phyloP scores from a whole-genome alignment of 306 rosid genomes.

The Delonix regia region DNA sequence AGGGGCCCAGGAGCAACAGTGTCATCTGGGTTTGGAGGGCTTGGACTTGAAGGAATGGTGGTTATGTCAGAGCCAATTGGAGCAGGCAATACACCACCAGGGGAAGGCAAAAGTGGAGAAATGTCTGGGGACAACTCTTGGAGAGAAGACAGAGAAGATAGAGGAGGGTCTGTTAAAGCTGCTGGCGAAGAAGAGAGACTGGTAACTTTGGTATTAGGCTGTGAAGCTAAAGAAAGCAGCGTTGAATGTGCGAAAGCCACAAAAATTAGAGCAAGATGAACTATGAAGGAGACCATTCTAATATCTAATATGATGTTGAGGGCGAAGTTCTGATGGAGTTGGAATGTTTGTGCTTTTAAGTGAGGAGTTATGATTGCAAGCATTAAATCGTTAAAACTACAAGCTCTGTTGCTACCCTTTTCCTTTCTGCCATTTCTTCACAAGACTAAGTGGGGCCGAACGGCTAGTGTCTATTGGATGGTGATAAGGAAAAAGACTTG shows the following conservation, averaged over 20 bases:
- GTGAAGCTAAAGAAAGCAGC: conserved; percentile 45
- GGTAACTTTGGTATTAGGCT: conserved; percentile 43
- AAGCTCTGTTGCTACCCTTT: conserved; percentile 22
- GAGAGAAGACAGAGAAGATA: conserved; percentile 45
- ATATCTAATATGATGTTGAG: conserved; percentile 33
- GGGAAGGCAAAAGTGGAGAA: conserved; percentile 84
- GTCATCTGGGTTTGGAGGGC: conserved; percentile 89
- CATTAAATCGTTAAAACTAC: conserved; percentile 40
- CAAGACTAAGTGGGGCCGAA: conserved; percentile 46
- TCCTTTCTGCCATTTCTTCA: conserved; percentile 6
- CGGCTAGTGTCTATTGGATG: conserved; percentile 49
- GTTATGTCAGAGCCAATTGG: conserved; percentile 65
- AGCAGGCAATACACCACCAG: conserved; percentile 63
- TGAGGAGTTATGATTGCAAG: conserved; percentile 55
- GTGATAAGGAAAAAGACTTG: conserved; percentile 44
- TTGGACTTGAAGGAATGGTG: conserved; percentile 84
- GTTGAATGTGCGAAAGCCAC: conserved; percentile 56
- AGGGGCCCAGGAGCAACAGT: conserved; percentile 54
- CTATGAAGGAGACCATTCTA: conserved; percentile 66
- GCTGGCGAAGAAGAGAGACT: conserved; percentile 55
- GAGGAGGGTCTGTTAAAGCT: conserved; percentile 41
- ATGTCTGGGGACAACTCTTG: conserved; percentile 78
- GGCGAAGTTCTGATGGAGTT: conserved; percentile 29
- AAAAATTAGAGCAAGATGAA: conserved; percentile 47
- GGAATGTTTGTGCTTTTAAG: conserved; percentile 37